Evolutionary conservation across 2,329 filamentous ascomycete genomes (phyloP).

Genomic region (Pestalotiopsis sp.): DNA sequence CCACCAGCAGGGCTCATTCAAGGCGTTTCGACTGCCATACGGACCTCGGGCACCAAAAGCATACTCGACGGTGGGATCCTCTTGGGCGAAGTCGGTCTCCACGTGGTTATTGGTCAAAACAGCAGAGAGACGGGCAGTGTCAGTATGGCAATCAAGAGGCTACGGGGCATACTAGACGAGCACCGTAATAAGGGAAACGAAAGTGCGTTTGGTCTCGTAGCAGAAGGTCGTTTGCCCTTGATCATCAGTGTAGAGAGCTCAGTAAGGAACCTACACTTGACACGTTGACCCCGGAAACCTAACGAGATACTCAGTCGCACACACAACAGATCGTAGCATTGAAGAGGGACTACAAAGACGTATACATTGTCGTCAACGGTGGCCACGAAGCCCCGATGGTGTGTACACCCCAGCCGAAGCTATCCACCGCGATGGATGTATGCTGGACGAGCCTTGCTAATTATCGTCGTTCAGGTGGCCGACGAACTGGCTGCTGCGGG

Average conservation of each 20-base stretch:
- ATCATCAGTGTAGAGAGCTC: constrained; percentile 40
- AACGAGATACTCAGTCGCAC: constrained; percentile 32
- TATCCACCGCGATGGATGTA: neutral
- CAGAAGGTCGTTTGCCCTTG: constrained; percentile 37
- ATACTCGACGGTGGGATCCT: constrained; percentile 42
- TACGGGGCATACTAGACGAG: constrained; percentile 36
- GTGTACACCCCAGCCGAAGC: constrained; percentile 11
- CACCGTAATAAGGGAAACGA: constrained; percentile 33
- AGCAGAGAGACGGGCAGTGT: constrained; percentile 27
- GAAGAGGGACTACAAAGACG: constrained; percentile 32
- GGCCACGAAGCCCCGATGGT: constrained; percentile 38
- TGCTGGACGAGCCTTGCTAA: neutral
- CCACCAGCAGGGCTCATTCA: constrained; percentile 25
- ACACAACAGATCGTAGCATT: constrained; percentile 40
- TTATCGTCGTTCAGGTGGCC: constrained; percentile 29
- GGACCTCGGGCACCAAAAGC: constrained; percentile 35
- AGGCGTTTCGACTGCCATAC: constrained; percentile 43
- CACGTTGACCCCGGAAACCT: neutral
- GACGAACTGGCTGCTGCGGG: constrained; percentile 37
- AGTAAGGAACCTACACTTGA: constrained; percentile 21
- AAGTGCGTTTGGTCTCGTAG: constrained; percentile 36
- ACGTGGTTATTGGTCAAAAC: constrained; percentile 37
- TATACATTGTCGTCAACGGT: constrained; percentile 39
- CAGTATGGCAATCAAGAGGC: constrained; percentile 27
- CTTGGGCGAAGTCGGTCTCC: constrained; percentile 41